phyloP scores from a whole-genome alignment of 192 early-diverging fungal species.

The Haplosporangium gracile region DNA sequence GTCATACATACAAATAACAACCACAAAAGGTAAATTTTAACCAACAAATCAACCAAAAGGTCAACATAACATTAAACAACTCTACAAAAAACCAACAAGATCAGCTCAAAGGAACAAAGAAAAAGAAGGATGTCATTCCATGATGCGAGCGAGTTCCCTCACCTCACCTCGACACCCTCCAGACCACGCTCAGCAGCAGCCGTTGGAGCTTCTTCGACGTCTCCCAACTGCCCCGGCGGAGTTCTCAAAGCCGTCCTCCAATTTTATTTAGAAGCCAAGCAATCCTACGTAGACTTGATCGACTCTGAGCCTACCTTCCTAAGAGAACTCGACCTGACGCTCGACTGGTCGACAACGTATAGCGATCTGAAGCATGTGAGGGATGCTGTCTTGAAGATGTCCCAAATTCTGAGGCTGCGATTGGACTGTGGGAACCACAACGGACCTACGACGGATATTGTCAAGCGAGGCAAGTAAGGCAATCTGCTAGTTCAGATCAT shows the following conservation, averaged over 20 bases:
- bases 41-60: too few species aligned
- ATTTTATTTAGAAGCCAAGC: neutral
- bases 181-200: neutral
- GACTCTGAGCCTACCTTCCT: constrained; percentile 7
- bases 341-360: constrained; percentile 16
- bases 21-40: too few species aligned
- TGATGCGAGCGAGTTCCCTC: constrained; percentile 14
- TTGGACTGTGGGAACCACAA: constrained; percentile 11
- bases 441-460: constrained; percentile 6
- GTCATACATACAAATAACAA: too few species aligned
- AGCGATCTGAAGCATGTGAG: constrained; percentile 14
- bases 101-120: neutral
- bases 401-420: constrained; percentile 13
- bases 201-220: neutral
- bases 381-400: neutral
- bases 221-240: constrained; percentile 3
- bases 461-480: constrained; percentile 13
- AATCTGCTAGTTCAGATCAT: constrained; percentile 14
- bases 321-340: constrained; percentile 14
- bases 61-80: neutral
- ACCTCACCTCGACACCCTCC: neutral
- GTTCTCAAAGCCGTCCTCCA: constrained; percentile 14
- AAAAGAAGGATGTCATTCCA: neutral
- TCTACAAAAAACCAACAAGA: neutral
- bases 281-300: constrained; percentile 13